Evolutionary conservation across 495 filamentous ascomycete genomes (phyloP).

Genomic region (Lasiosphaeria ovina): DNA sequence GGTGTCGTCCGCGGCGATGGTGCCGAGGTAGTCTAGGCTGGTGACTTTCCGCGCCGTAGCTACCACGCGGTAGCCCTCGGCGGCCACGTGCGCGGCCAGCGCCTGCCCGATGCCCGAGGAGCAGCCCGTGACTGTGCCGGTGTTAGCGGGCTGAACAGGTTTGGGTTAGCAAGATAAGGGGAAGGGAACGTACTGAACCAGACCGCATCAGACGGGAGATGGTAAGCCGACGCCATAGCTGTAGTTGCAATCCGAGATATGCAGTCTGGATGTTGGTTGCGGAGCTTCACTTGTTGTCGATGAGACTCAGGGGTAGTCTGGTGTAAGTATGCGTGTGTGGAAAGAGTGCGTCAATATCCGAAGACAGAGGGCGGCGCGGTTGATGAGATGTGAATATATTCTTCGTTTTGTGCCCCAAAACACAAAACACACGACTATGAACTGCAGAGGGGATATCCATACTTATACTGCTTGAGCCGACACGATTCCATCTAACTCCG

Average conservation of each 20-base stretch:
- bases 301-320: too few relatives aligned
- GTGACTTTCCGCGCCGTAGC: constrained; percentile 46
- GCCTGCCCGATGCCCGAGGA: constrained; percentile 49
- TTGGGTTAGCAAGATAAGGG: background rate
- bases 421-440: too few relatives aligned
- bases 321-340: too few relatives aligned
- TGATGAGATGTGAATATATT: too few relatives aligned
- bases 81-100: constrained; percentile 39
- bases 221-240: constrained; percentile 37
- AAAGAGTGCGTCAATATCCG: too few relatives aligned
- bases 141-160: constrained; percentile 9
- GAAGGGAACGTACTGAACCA: constrained; percentile 46
- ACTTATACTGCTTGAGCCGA: too few relatives aligned
- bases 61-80: constrained; percentile 44
- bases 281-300: too few relatives aligned
- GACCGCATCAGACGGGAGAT: constrained; percentile 46
- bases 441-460: too few relatives aligned
- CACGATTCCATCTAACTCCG: too few relatives aligned
- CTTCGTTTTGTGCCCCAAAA: too few relatives aligned
- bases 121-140: constrained; percentile 47
- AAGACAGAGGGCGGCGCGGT: too few relatives aligned
- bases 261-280: background rate
- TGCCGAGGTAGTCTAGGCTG: constrained; percentile 39
- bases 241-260: background rate
- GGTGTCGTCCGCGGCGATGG: constrained; percentile 21